Conservation (phyloP, 78 protist genomes). For the Reticulomyxa filosa region DNA sequence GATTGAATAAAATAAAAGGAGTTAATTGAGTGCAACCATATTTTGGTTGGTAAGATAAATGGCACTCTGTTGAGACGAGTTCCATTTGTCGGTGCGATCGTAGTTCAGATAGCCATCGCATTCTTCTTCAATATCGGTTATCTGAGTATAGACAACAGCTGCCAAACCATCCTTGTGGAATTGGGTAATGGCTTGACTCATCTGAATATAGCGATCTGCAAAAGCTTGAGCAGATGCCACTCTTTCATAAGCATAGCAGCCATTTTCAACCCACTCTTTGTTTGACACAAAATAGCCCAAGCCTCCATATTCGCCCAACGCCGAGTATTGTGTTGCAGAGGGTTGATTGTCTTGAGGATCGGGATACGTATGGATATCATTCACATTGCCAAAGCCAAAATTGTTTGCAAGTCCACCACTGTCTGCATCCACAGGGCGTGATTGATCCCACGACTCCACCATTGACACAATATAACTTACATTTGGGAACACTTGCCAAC, state of each 20-base stretch:
- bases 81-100: conserved; percentile 5
- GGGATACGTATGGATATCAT: conserved; percentile 25
- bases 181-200: neutral
- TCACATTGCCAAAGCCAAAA: conserved; percentile 12
- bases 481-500: neutral
- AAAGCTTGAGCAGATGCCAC: neutral
- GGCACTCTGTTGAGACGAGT: too few relatives aligned
- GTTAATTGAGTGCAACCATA: too few relatives aligned
- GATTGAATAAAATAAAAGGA: too few relatives aligned
- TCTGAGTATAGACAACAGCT: conserved; percentile 16
- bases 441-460: neutral
- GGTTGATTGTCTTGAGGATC: neutral
- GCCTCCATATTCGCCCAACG: conserved; percentile 33
- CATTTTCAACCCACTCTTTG: conserved; percentile 9
- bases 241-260: neutral
- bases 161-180: neutral
- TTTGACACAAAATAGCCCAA: conserved; percentile 10
- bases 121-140: conserved; percentile 23
- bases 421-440: conserved; percentile 16
- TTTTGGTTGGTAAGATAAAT: too few relatives aligned
- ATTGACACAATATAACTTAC: neutral
- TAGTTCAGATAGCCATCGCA: conserved; percentile 30
- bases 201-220: conserved; percentile 1
- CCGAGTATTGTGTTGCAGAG: neutral
- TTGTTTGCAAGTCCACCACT: conserved; percentile 20